A percentile compares a stretch with the other conserved stretches of the same genome.
Conservation (phyloP, 169 alveolate species). For the Cryptosporidium felis region DNA sequence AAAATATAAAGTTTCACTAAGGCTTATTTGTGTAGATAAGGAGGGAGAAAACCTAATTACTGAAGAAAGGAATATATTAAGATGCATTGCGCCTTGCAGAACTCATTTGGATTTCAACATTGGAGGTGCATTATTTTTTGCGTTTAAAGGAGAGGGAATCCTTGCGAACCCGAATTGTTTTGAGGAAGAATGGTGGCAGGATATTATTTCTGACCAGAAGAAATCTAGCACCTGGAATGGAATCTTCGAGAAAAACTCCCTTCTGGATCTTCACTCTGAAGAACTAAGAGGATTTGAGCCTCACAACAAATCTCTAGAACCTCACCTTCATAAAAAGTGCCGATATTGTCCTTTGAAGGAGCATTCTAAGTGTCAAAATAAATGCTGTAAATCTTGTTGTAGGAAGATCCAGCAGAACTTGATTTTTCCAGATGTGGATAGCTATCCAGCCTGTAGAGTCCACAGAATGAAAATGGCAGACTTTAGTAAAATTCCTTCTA, state of each 20-base stretch:
- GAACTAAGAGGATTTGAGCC: neutral
- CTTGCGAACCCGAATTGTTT: neutral
- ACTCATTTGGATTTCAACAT: slow-evolving; percentile 73
- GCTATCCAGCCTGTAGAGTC: slow-evolving; percentile 29
- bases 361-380: slow-evolving; percentile 54
- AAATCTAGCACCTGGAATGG: slow-evolving; percentile 6
- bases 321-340: slow-evolving; percentile 7
- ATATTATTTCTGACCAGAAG: neutral
- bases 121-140: slow-evolving; percentile 62
- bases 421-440: neutral
- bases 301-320: neutral
- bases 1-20: neutral
- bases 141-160: slow-evolving; percentile 46
- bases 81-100: slow-evolving; percentile 27
- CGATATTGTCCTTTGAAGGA: slow-evolving; percentile 43
- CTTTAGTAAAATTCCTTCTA: slow-evolving; percentile 33
- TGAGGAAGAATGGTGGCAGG: slow-evolving; percentile 59
- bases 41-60: neutral
- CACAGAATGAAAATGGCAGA: slow-evolving; percentile 57
- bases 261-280: neutral
- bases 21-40: slow-evolving; percentile 44
- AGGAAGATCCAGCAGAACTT: slow-evolving; percentile 43
- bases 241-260: slow-evolving; percentile 9
- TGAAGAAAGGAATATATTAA: slow-evolving; percentile 22
- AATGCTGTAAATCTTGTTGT: slow-evolving; percentile 68